These are phyloP conservation scores for Elongisporangium anandrum DNA, from an alignment of 352 stramenopile genomes.

Conservation along the genomic window DNA sequence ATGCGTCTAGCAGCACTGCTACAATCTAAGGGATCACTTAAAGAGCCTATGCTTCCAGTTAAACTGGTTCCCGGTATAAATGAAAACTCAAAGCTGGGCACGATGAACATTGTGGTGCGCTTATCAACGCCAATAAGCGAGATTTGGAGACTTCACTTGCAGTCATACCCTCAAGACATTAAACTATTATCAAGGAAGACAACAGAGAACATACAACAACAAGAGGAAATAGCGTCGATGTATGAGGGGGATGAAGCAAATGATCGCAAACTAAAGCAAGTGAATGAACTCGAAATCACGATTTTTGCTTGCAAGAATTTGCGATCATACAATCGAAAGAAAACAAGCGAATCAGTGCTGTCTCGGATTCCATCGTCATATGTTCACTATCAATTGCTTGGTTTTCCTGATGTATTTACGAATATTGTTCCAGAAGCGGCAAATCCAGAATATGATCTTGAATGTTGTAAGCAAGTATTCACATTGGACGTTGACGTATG, in stretches of 20 bases:
- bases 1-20: slow-evolving; percentile 75
- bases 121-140: slow-evolving; percentile 89
- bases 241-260: slow-evolving; percentile 16
- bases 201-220: slow-evolving; percentile 3
- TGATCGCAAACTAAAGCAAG: slow-evolving; percentile 9
- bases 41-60: slow-evolving; percentile 42
- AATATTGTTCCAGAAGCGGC: slow-evolving; percentile 66
- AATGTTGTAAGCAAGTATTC: slow-evolving; percentile 58
- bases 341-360: slow-evolving; percentile 9
- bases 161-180: slow-evolving; percentile 83
- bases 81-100: slow-evolving; percentile 44
- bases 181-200: slow-evolving; percentile 31
- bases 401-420: slow-evolving; percentile 87
- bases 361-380: slow-evolving; percentile 66
- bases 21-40: slow-evolving; percentile 70
- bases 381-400: slow-evolving; percentile 88
- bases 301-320: slow-evolving; percentile 63
- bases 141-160: slow-evolving; percentile 88
- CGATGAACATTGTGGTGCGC: slow-evolving; percentile 77
- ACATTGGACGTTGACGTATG: slow-evolving; percentile 64
- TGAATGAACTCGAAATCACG: slow-evolving; percentile 69
- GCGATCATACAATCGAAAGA: slow-evolving; percentile 37
- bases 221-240: slow-evolving; percentile 14
- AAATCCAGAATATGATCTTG: slow-evolving; percentile 74
- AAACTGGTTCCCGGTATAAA: slow-evolving; percentile 26